A percentile compares a stretch with the other conserved stretches of the same genome.
Conservation (phyloP, 1,284 basidiomycete genomes). For the Sporisorium graminicola region DNA sequence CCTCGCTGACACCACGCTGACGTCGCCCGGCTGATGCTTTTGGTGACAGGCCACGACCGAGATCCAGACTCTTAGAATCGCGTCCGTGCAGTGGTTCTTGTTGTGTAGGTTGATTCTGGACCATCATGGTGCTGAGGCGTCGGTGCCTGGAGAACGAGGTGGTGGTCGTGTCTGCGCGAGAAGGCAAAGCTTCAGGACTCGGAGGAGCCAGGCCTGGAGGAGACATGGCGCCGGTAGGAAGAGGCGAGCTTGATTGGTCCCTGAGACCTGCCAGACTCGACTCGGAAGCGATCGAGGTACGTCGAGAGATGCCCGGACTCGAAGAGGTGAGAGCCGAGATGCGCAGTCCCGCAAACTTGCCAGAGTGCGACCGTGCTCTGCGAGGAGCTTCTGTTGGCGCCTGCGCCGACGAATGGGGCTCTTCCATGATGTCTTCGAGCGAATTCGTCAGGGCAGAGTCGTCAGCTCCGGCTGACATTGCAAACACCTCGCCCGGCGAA, state of each 20-base stretch:
- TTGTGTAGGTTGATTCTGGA: constrained; percentile 19
- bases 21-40: constrained; percentile 8
- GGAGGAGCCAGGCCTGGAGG: constrained; percentile 18
- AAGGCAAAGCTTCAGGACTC: constrained; percentile 11
- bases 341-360: constrained; percentile 47
- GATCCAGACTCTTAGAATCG: constrained; percentile 2
- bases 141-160: constrained; percentile 45
- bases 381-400: not conserved
- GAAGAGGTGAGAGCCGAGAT: constrained; percentile 35
- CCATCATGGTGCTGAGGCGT: constrained; percentile 36
- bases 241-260: constrained; percentile 21
- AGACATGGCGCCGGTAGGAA: constrained; percentile 43
- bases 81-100: constrained; percentile 2
- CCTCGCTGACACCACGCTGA: constrained; percentile 36
- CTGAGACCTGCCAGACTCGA: not conserved
- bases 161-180: constrained; percentile 3
- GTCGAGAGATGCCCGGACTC: constrained; percentile 21
- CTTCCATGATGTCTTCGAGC: constrained; percentile 49
- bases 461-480: constrained; percentile 15
- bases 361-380: constrained; percentile 37
- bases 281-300: constrained; percentile 19
- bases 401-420: constrained; percentile 15
- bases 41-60: constrained; percentile 13
- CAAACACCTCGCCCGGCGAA: constrained; percentile 22
- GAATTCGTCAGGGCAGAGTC: constrained; percentile 21